A percentile compares a stretch with the other conserved stretches of the same genome.
Conservation (phyloP, 768 basidiomycete species). For the Sutorius australiensis region DNA sequence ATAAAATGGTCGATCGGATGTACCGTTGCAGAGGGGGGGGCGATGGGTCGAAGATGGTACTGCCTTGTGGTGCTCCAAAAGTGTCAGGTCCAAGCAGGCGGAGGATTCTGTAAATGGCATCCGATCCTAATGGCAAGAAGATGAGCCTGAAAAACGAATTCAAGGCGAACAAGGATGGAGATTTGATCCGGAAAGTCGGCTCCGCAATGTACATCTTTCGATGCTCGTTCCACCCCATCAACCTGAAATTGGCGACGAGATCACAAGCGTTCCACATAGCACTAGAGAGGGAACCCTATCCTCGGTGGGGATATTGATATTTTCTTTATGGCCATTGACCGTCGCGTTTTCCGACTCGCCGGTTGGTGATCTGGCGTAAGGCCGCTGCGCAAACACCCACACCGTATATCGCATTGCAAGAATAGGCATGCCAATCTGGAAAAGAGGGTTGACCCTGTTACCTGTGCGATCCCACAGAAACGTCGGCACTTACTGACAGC, state of each 20-base stretch:
- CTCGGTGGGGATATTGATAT: background rate
- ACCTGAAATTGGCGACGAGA: slow-evolving; percentile 22
- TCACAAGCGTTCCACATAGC: slow-evolving; percentile 30
- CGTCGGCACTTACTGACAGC: slow-evolving; percentile 14
- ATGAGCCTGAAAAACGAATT: background rate
- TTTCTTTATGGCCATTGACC: background rate
- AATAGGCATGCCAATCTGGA: slow-evolving; percentile 23
- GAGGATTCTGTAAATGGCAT: too few relatives aligned
- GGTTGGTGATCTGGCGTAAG: slow-evolving; percentile 14
- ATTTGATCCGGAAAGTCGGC: slow-evolving; percentile 16
- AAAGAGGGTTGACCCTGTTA: background rate
- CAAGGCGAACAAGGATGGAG: slow-evolving; percentile 9
- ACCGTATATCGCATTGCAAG: slow-evolving; percentile 23
- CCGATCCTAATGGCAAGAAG: too few relatives aligned
- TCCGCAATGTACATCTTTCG: slow-evolving; percentile 11
- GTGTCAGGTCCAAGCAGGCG: slow-evolving; percentile 17
- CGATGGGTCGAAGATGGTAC: slow-evolving; percentile 36
- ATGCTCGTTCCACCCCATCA: slow-evolving; percentile 26
- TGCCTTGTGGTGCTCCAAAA: slow-evolving; percentile 33
- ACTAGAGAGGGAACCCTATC: background rate
- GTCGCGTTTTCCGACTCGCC: background rate
- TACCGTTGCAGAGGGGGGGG: slow-evolving; percentile 33
- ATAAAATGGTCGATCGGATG: slow-evolving; percentile 41
- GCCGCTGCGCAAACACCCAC: slow-evolving; percentile 17
- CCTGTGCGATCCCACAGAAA: too few relatives aligned